Evolutionary conservation across 257 asterid species (phyloP).

Genomic region (Apocynum venetum): DNA sequence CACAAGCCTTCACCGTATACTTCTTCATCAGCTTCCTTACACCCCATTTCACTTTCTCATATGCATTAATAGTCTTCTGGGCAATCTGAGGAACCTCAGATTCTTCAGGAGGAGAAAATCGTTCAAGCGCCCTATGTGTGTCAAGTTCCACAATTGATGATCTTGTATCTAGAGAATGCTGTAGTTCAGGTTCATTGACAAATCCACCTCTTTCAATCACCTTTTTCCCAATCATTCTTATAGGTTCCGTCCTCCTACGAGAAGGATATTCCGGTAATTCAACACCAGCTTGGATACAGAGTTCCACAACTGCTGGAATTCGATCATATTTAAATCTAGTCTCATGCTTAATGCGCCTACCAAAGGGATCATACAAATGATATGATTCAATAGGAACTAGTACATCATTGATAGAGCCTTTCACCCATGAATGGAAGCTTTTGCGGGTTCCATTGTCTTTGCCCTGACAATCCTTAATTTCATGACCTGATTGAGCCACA

Average conservation of each 20-base stretch:
- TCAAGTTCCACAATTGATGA: conserved; percentile 49
- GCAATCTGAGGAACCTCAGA: conserved; percentile 51
- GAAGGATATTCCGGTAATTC: conserved; percentile 80
- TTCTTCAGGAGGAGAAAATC: conserved; percentile 51
- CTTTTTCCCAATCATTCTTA: conserved; percentile 83
- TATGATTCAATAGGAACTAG: conserved; percentile 82
- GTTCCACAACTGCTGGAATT: conserved; percentile 85
- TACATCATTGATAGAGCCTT: conserved; percentile 73
- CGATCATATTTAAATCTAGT: conserved; percentile 73
- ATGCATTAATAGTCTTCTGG: conserved; percentile 57
- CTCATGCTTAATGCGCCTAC: conserved; percentile 76
- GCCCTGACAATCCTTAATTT: conserved; percentile 74
- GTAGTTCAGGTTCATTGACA: conserved; percentile 53
- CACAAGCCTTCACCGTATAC: conserved; percentile 91
- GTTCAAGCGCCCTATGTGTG: conserved; percentile 60
- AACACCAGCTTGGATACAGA: conserved; percentile 97
- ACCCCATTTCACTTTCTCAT: conserved; percentile 70
- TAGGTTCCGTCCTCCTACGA: conserved; percentile 73
- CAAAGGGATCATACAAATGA: conserved; percentile 87
- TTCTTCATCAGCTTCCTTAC: conserved; percentile 66
- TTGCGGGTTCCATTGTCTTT: conserved; percentile 54
- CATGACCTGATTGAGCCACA: conserved; percentile 60
- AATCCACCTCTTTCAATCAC: conserved; percentile 64
- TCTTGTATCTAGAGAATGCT: conserved; percentile 22
- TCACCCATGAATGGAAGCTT: conserved; percentile 81